phyloP scores from a whole-genome alignment of 2,329 filamentous ascomycete species.

The Cladophialophora immunda region DNA sequence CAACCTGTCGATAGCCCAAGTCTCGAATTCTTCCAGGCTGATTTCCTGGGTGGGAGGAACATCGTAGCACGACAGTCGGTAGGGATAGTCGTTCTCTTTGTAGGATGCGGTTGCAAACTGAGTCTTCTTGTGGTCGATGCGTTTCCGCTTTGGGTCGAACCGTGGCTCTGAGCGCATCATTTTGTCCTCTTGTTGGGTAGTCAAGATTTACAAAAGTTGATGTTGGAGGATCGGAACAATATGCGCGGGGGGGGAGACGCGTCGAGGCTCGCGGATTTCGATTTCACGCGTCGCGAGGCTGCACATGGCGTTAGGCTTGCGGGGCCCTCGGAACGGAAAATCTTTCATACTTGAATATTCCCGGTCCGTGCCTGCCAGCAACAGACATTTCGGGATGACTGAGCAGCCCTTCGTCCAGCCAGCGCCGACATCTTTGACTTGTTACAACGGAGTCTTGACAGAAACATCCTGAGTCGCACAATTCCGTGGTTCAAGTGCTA shows the following conservation, averaged over 20 bases:
- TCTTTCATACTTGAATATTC: neutral
- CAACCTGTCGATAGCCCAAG: conserved; percentile 95
- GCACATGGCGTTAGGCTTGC: neutral
- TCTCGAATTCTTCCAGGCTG: conserved; percentile 95
- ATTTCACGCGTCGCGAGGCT: conserved; percentile 13
- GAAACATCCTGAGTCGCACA: neutral
- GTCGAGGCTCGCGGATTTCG: conserved; percentile 3
- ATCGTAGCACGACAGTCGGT: conserved; percentile 91
- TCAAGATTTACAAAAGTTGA: neutral
- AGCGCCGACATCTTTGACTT: neutral
- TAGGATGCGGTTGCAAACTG: conserved; percentile 83
- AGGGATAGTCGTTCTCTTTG: conserved; percentile 79
- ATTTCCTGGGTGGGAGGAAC: conserved; percentile 91
- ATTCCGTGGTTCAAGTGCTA: neutral
- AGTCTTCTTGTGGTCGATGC: conserved; percentile 81
- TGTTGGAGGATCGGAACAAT: neutral
- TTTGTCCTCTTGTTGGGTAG: conserved; percentile 14
- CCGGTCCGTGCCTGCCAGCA: neutral
- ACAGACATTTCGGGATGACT: too few species aligned
- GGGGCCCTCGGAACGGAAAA: neutral
- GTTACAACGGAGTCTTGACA: neutral
- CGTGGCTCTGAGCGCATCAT: conserved; percentile 57
- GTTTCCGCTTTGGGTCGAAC: conserved; percentile 74
- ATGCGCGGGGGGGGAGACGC: conserved; percentile 12
- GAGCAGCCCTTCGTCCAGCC: too few species aligned